Evolutionary conservation across 345 rosid genomes (phyloP).

Genomic region (Clausena lansium): DNA sequence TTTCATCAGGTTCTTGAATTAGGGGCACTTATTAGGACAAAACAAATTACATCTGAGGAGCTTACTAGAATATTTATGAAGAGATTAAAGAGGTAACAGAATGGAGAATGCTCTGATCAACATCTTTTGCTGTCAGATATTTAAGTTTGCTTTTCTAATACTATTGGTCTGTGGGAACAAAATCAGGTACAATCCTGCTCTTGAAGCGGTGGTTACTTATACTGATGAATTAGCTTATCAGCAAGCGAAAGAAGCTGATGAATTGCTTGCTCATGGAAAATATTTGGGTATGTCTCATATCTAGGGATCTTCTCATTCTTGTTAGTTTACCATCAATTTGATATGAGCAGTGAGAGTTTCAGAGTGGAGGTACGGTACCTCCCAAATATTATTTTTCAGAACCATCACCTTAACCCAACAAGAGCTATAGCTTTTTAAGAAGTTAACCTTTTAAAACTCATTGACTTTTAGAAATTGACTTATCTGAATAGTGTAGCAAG

Average conservation of each 20-base stretch:
- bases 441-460: background rate
- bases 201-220: constrained; percentile 69
- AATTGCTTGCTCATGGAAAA: constrained; percentile 69
- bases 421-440: background rate
- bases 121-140: background rate
- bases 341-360: background rate
- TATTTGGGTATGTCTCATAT: constrained; percentile 53
- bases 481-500: background rate
- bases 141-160: background rate
- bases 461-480: background rate
- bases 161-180: constrained; percentile 16
- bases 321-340: background rate
- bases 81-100: constrained; percentile 61
- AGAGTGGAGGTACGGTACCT: background rate
- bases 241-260: constrained; percentile 86
- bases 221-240: constrained; percentile 76
- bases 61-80: constrained; percentile 56
- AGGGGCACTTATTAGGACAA: constrained; percentile 70
- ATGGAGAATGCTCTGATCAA: background rate
- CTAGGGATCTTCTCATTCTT: background rate
- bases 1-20: constrained; percentile 70
- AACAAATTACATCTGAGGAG: constrained; percentile 65
- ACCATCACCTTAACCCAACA: background rate
- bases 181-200: constrained; percentile 63
- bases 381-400: background rate